These are phyloP conservation scores for Fennellomyces sp. DNA, from an alignment of 371 early-diverging fungal genomes.

Conservation along the genomic window DNA sequence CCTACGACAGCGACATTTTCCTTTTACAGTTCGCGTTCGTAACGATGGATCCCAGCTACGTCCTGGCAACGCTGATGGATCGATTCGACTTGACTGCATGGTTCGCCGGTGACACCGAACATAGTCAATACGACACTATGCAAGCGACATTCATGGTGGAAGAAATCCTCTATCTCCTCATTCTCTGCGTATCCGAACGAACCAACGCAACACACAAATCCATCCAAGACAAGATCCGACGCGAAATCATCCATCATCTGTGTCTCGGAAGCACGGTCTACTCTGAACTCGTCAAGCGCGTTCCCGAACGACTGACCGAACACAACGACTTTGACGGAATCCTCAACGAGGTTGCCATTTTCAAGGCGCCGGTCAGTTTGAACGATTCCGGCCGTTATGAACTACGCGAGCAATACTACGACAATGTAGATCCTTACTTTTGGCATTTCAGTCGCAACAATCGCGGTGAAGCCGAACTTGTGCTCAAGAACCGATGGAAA, in stretches of 20 bases:
- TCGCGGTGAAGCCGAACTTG: conserved; percentile 84
- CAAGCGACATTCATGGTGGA: conserved; percentile 82
- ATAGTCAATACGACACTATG: conserved; percentile 63
- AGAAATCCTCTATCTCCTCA: conserved; percentile 82
- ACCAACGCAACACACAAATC: conserved; percentile 47
- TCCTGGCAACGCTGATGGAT: conserved; percentile 75
- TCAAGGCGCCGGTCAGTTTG: conserved; percentile 77
- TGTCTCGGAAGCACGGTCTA: conserved; percentile 72
- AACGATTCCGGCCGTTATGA: conserved; percentile 86
- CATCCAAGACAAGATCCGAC: conserved; percentile 5
- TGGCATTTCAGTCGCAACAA: conserved; percentile 91
- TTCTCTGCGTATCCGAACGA: conserved; percentile 85
- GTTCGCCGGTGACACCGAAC: conserved; percentile 71
- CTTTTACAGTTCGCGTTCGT: conserved; percentile 75
- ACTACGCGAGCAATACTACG: conserved; percentile 79
- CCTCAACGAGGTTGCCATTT: conserved; percentile 76
- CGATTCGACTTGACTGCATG: conserved; percentile 81
- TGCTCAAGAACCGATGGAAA: conserved; percentile 65
- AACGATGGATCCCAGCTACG: conserved; percentile 70
- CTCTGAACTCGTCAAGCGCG: conserved; percentile 82
- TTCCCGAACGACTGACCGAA: conserved; percentile 83
- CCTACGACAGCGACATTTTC: conserved; percentile 83
- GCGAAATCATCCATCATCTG: conserved; percentile 79
- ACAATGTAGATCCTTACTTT: conserved; percentile 90
- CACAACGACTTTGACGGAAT: conserved; percentile 78